Base-by-base conservation (phyloP, 2,329 filamentous ascomycete species). In the Hypoxylon rubiginosum region DNA sequence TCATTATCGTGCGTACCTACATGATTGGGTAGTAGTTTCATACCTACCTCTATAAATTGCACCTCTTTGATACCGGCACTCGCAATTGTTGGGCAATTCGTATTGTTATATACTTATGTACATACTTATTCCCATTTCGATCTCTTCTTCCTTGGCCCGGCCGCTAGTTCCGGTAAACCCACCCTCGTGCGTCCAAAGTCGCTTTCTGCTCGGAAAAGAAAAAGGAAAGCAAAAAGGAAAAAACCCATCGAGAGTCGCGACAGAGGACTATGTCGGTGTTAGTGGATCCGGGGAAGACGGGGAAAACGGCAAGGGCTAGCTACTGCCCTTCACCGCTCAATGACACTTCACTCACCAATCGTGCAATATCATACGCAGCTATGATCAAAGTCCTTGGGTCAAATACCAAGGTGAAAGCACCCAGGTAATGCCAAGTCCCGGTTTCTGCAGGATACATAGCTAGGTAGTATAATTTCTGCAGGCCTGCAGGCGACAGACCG, bases 261-360 rank as follows among this genome's bases (percentile, higher is more conserved):
- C 46, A 55, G 9, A 57, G 32, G 54, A 50, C 41, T 19, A 36
- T 57, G 51, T 67, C 66, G 60, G 66, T 68, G 55, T 58, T 63
- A 30, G 68, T 70, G 68, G 66, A 43, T 57, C 68, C 68, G 63
- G 66, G 68, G 66, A 69, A 66, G 60, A 66, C 63, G 62, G 66
- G 52, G 65, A 62, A 61, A 49, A 52, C 60, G 58, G 60, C 49
- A 62, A 50, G 50, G 45, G 32, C 55, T 59, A 34, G 53, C 34
- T 64, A 61, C 53, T 60, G 48, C 36, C 46, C 61, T 55, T 71
- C 68, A 71, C 68, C 68, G 68, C 68, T 67, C 55, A 67, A 66
- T 61, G 58, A 30, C 45, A 57, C 49, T 30, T 28, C 30, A 60
- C 54, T 58, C 51, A 36, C 67, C 67, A 67, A 69, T 67, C 54